Base-by-base conservation (phyloP, 768 basidiomycete genomes). In the Tremella mesenterica region DNA sequence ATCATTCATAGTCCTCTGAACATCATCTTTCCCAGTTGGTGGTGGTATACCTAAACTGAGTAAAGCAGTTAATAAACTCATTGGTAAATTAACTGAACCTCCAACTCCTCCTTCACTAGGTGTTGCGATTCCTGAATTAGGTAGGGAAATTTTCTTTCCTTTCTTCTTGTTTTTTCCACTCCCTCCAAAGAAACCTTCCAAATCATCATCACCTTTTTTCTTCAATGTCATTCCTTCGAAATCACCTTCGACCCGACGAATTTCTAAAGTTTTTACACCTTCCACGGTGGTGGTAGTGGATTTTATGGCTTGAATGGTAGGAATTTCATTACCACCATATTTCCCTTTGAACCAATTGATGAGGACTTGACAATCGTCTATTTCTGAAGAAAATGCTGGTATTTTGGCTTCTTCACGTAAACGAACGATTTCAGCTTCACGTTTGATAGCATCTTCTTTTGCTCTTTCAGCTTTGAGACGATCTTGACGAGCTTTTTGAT, bases 321-420 rank as follows among this genome's bases (percentile, higher is more conserved):
- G 67, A 4, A 68, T 65, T 29, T 69, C 67, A 25, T 62, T 62
- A 20, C 52, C 52, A n/a, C 66, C 70, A 54, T 69, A 71, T 48
- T 67, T 67, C 3, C 72, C 70, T 48, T 70, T 61, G 54, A 73
- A 73, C 72, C 72, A 73, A 3, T 65, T 65, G 51, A 70, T 65
- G n/a, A 73, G 52, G 38, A 73, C 67, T 27, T 53, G 56, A 76
- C 91, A 96, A 71, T 97, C 95, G 76, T 97, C 89, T 64, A 99
- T 90, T 71, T 96, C 83, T 49, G 83, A 79, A 66, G 88, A 87
- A 79, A 81, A 97, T 0, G 95, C 95, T 25, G 95, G 92, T 21
- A 79, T 67, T 54, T 83, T 81, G 21, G 95, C 95, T 70, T 97
- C 91, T 55, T 99, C 95, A 48, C 86, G 83, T 44, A 96, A 72